Evolutionary conservation across 1,284 basidiomycete genomes (phyloP).

Genomic region (Pholiota adiposa): DNA sequence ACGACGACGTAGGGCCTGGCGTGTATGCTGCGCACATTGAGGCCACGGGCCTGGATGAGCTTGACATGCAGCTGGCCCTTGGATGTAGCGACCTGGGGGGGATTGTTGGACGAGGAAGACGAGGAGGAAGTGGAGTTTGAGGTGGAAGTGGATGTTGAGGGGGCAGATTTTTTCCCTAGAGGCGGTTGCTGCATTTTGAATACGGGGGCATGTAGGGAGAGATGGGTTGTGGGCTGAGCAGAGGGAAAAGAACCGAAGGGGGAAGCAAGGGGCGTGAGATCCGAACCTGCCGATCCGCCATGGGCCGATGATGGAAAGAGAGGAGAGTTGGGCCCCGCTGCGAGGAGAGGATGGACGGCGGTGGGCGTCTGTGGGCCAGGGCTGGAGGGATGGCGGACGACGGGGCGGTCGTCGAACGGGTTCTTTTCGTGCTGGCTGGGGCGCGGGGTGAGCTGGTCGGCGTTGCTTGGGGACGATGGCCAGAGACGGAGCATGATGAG

Average conservation of each 20-base stretch:
- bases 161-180: slow-evolving; percentile 48
- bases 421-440: slow-evolving; percentile 63
- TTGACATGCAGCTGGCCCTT: slow-evolving; percentile 94
- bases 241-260: slow-evolving; percentile 46
- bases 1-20: slow-evolving; percentile 95
- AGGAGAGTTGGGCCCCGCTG: slow-evolving; percentile 24
- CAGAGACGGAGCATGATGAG: slow-evolving; percentile 68
- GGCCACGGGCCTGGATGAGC: slow-evolving; percentile 89
- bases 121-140: slow-evolving; percentile 38
- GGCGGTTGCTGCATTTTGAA: slow-evolving; percentile 74
- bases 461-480: slow-evolving; percentile 53
- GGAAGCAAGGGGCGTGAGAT: slow-evolving; percentile 42
- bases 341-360: slow-evolving; percentile 35
- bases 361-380: slow-evolving; percentile 32
- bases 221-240: slow-evolving; percentile 71
- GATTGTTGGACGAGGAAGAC: slow-evolving; percentile 27
- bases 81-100: slow-evolving; percentile 44
- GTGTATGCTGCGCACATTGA: slow-evolving; percentile 71
- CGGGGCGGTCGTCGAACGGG: slow-evolving; percentile 62
- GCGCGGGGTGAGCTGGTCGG: slow-evolving; percentile 72
- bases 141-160: slow-evolving; percentile 40
- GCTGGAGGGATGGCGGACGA: slow-evolving; percentile 8
- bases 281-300: slow-evolving; percentile 36
- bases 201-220: slow-evolving; percentile 80
- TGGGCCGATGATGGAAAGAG: slow-evolving; percentile 27